Conservation (phyloP, 352 stramenopile genomes). For the Phytophthora kernoviae region DNA sequence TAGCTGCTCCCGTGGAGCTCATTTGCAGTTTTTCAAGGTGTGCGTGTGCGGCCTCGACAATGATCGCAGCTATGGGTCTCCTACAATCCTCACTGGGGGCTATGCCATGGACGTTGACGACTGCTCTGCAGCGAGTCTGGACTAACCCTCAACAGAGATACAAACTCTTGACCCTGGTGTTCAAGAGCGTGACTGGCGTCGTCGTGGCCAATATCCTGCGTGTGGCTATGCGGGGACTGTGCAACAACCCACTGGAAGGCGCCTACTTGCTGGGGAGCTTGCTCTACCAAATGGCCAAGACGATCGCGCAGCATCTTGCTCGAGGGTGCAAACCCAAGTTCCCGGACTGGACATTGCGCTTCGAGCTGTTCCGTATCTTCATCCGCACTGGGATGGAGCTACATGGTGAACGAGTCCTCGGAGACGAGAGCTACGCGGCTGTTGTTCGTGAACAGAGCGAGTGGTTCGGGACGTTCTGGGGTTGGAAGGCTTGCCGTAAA, state of each 20-base stretch:
- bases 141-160: conserved; percentile 17
- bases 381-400: conserved; percentile 28
- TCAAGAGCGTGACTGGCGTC: conserved; percentile 12
- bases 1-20: conserved; percentile 9
- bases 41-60: conserved; percentile 9
- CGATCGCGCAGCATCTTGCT: conserved; percentile 17
- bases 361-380: conserved; percentile 40
- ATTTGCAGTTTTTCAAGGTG: conserved; percentile 21
- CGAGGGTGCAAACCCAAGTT: conserved; percentile 39
- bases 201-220: conserved; percentile 29
- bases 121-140: conserved; percentile 18
- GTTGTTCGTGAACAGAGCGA: conserved; percentile 37
- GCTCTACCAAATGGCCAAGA: conserved; percentile 24
- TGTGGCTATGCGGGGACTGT: conserved; percentile 27
- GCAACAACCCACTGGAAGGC: conserved; percentile 32
- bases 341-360: conserved; percentile 48
- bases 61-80: conserved; percentile 16
- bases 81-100: conserved; percentile 11
- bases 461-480: conserved; percentile 31
- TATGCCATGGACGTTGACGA: conserved; percentile 14
- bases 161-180: conserved; percentile 18
- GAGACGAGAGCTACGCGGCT: conserved; percentile 31
- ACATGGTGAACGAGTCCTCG: conserved; percentile 29
- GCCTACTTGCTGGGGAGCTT: conserved; percentile 25
- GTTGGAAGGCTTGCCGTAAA: conserved; percentile 20